Evolutionary conservation across 2,329 filamentous ascomycete species (phyloP), one percentile per base, ranked within the genome.

Genomic region (Colletotrichum sp.): DNA sequence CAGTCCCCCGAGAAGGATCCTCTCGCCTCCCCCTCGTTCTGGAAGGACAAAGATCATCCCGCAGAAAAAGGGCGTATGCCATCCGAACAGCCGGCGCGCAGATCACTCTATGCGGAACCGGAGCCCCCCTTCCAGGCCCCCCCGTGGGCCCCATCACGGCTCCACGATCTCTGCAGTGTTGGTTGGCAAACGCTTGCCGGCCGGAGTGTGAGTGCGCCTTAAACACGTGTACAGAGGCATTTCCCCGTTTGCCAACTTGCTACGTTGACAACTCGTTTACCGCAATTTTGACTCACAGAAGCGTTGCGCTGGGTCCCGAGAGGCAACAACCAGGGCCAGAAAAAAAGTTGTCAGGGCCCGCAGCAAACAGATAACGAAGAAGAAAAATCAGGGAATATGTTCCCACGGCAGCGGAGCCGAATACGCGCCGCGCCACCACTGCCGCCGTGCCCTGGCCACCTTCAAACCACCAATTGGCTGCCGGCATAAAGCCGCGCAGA

Each of bases 91-190:
- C 63, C 63, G 28, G 57, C 63, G 62, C 39, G 73, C 55, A 75
- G 70, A 73, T 73, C 62, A 75, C 48, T 73, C 16, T 73, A 73
- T 57, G 30, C 63, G 73, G 63, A 72, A 75, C 63, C 68, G 69
- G 34, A n/a, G 36, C 16, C 6, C 28, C 48, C 44, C n/a, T 60
- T 5, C 39, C 62, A n/a, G 26, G 62, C 22, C 52, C 36, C 36
- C 64, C 64, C 59, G 15, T 34, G n/a, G 44, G 44, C n/a, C 44
- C 44, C 44, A 52, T 52, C 12, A 22, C 67, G 28, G n/a, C 69
- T 44, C 13, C 30, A 39, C 44, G 44, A 57, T n/a, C 44, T 26
- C 62, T 28, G 34, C 52, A 39, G 22, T 28, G 60, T 36, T n/a
- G 60, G 18, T 28, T 32, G 34, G 30, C 32, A 32, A 63, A 18